Base-by-base conservation (phyloP, 495 filamentous ascomycete genomes). In the Bathelium albidoporum region DNA sequence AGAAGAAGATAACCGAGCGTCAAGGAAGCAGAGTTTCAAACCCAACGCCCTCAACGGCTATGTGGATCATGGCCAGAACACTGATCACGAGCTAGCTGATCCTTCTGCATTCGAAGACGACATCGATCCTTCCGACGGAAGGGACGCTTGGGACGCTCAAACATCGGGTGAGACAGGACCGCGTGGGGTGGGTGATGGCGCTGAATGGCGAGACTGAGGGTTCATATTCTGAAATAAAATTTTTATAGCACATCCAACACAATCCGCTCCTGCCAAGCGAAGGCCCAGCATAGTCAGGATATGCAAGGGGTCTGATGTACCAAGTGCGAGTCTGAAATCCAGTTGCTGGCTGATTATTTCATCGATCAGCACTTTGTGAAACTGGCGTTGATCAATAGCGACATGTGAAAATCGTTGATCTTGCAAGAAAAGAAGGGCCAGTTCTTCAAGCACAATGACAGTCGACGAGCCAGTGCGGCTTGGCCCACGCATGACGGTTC, bases 1-100 rank as follows among this genome's bases (percentile, higher is more conserved):
- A 4, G 68, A 67, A 58, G 62, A 58, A 32, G 62, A 67, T 26
- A 34, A 53, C 1, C 39, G 24, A 29, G 24, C 49, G 29, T 55
- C 49, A 29, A 55, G 49, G 20, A 55, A 26, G 49, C 49, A 26
- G 29, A 20, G 11, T 2, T 28, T 24, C 7, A 55, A 49, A 22
- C 44, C 20, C 14, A 49, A 49, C 44, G 20, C 44, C 44, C 11
- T 29, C 2, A 55, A 55, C 2, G 49, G 49, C 49, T 29, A 28
- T 55, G 49, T 55, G 49, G 49, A 29, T 55, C 49, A 55, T 26
- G 49, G 24, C 24, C 49, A 55, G 49, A 55, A 55, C 20, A 24
- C 12, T 55, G 49, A 9, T 55, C 12, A 55, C 5, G 20, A 24
- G 24, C 4, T 55, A 9, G 49, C 49, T 29, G 49, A 55, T 55